These are phyloP conservation scores for Pneumocystis murina DNA, from an alignment of 1,139 yeast species.

Conservation along the genomic window DNA sequence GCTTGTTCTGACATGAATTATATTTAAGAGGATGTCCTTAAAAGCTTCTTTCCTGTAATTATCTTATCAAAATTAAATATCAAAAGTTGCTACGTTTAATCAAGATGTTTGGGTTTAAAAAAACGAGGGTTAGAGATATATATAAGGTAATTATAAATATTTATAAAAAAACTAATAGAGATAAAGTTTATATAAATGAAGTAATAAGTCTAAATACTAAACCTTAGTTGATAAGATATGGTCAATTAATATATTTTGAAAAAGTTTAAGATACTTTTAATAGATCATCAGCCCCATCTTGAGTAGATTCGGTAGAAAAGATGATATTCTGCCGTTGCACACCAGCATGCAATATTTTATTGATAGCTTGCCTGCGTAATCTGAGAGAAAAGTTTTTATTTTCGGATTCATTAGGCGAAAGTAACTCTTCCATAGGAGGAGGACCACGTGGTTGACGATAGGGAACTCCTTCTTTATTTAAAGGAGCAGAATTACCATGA, in stretches of 20 bases:
- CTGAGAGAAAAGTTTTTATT: background rate
- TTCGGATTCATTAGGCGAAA: background rate
- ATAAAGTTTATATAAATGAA: no score
- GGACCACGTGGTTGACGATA: conserved; percentile 1
- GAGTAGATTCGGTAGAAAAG: background rate
- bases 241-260: background rate
- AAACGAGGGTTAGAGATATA: no score
- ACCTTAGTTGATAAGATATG: no score
- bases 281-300: background rate
- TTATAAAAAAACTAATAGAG: no score
- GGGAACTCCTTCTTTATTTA: background rate
- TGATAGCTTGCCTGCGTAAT: background rate
- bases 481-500: background rate
- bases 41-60: no score
- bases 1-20: no score
- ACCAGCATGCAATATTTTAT: background rate
- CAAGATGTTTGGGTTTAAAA: no score
- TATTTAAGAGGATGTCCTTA: no score
- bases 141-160: no score
- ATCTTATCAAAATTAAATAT: no score
- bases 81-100: no score
- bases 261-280: background rate
- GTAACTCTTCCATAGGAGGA: background rate
- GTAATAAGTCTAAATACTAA: no score
- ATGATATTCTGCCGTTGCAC: background rate